phyloP scores from a whole-genome alignment of 305 asterid species.

The Solanum chacoense region DNA sequence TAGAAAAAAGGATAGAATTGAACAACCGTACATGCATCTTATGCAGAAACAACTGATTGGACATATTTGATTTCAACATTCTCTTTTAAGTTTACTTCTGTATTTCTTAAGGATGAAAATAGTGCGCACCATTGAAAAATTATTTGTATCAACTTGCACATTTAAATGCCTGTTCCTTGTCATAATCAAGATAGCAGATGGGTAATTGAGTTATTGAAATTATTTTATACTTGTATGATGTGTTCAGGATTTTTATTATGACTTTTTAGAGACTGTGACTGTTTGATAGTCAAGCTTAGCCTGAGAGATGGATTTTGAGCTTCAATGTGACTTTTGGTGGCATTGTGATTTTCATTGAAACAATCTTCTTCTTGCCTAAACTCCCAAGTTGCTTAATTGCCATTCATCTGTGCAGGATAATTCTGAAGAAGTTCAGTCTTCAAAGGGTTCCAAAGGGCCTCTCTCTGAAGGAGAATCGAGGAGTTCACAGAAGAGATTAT shows the following conservation, averaged over 20 bases:
- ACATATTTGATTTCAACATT: not conserved
- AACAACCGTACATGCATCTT: not conserved
- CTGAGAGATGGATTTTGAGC: not conserved
- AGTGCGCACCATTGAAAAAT: not conserved
- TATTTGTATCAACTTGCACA: not conserved
- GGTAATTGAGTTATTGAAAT: not conserved
- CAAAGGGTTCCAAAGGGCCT: constrained; percentile 14
- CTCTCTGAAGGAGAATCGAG: constrained; percentile 6
- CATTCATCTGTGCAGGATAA: constrained; percentile 10
- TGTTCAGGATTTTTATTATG: not conserved
- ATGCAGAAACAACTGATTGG: not conserved
- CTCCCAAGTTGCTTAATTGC: not conserved
- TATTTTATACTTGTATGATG: not conserved
- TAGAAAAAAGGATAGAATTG: not conserved
- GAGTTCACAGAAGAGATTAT: constrained; percentile 1
- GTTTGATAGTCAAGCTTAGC: not conserved
- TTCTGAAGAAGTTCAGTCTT: constrained; percentile 3
- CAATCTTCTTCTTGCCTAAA: not conserved
- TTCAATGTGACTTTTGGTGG: not conserved
- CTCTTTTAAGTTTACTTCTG: not conserved
- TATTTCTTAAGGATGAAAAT: not conserved
- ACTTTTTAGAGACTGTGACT: not conserved
- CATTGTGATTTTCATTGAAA: not conserved
- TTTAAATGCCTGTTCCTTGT: not conserved
- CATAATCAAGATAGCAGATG: not conserved